Evolutionary conservation across 177 flowering plant species (phyloP).

Genomic region (Vitis hybrid): DNA sequence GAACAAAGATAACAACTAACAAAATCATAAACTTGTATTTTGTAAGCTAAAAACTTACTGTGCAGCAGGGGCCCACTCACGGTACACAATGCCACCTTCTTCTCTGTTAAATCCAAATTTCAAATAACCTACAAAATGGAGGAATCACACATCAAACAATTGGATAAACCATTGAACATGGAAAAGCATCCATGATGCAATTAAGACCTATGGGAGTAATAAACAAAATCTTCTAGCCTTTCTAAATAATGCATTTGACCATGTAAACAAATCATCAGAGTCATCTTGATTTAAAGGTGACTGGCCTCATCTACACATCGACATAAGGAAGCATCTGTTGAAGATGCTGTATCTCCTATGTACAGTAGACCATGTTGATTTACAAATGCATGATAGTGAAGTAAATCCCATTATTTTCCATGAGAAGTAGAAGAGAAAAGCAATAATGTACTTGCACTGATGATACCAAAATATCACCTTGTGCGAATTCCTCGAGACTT

Average conservation of each 20-base stretch:
- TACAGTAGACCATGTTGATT: neutral
- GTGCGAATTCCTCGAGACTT: slow-evolving; percentile 80
- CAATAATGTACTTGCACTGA: neutral
- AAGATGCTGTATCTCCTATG: neutral
- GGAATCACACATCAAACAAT: neutral
- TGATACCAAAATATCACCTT: slow-evolving; percentile 50
- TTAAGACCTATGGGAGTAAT: too few relatives aligned
- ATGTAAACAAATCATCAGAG: neutral
- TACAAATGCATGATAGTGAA: neutral
- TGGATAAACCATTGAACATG: neutral
- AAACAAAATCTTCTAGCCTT: too few relatives aligned
- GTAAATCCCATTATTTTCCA: neutral
- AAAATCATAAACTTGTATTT: slow-evolving; percentile 1
- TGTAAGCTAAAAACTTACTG: slow-evolving; percentile 50
- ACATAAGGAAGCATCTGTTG: neutral
- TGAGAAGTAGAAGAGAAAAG: neutral
- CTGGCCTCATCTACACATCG: neutral
- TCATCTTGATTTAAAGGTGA: neutral
- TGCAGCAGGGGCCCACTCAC: slow-evolving; percentile 99
- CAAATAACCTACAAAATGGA: slow-evolving; percentile 55
- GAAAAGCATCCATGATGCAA: too few relatives aligned
- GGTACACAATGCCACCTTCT: slow-evolving; percentile 74
- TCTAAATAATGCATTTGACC: neutral
- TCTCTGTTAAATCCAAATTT: slow-evolving; percentile 92
- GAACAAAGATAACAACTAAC: slow-evolving; percentile 2